Evolutionary conservation across 768 basidiomycete genomes (phyloP).

Genomic region (Leucosporidium scottii): DNA sequence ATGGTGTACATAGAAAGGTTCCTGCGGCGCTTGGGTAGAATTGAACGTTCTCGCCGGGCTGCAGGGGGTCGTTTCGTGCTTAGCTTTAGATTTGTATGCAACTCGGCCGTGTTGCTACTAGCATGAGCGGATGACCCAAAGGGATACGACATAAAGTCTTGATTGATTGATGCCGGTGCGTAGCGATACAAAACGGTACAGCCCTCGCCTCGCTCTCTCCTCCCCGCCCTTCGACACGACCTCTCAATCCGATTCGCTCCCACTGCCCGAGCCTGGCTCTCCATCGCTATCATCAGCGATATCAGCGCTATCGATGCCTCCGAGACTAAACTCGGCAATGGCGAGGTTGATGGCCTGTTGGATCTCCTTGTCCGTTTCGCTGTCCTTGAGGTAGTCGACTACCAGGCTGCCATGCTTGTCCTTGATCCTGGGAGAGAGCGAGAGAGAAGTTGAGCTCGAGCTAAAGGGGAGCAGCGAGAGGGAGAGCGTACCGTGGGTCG

Average conservation of each 20-base stretch:
- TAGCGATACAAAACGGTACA: too few relatives aligned
- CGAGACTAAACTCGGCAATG: conserved; percentile 51
- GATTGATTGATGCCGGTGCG: too few relatives aligned
- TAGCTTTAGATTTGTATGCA: too few relatives aligned
- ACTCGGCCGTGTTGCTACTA: too few relatives aligned
- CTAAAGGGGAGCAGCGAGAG: neutral
- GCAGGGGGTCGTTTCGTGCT: too few relatives aligned
- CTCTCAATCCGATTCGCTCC: conserved; percentile 18
- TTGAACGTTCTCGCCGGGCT: neutral
- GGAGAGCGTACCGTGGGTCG: conserved; percentile 54
- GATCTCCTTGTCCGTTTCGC: conserved; percentile 51
- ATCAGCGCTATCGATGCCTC: conserved; percentile 54
- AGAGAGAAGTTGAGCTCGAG: neutral
- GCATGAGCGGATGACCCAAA: too few relatives aligned
- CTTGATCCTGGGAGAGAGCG: conserved; percentile 51
- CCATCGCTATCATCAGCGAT: conserved; percentile 54
- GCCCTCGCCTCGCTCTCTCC: neutral
- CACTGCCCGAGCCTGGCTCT: conserved; percentile 20
- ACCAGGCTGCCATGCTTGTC: conserved; percentile 61
- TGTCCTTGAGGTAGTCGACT: conserved; percentile 56
- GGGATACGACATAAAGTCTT: too few relatives aligned
- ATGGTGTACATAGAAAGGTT: neutral
- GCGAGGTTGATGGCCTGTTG: conserved; percentile 36
- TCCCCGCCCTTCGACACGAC: neutral
- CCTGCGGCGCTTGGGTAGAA: too few relatives aligned